Base-by-base conservation (phyloP, 2,329 filamentous ascomycete species). In the Trichocomaceae sp. region DNA sequence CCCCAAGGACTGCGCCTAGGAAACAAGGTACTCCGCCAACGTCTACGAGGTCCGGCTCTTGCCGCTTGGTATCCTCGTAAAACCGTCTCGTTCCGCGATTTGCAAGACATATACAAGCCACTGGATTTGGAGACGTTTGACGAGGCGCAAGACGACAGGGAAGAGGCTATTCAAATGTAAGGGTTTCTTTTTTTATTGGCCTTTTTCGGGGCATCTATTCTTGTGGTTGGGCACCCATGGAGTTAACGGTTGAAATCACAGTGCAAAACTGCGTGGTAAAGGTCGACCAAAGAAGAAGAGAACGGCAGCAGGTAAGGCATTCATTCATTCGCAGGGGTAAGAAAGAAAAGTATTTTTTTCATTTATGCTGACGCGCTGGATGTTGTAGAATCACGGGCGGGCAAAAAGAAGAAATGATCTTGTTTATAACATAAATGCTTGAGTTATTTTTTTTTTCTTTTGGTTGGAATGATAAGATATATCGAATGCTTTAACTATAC, bases 1-100 rank as follows among this genome's bases (percentile, higher is more conserved):
- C 93, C 93, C 23, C 80, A 89, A 54, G 78, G 84, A 62, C 72
- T 87, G 58, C 88, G 93, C 59, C 83, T 89, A 63, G 93, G 93
- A 66, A 96, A 93, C 77, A 95, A 93, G 74, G 79, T 99, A 69
- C 79, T 99, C 57, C 88, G 91, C 66, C 88, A 96, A 72, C 84
- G 91, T 66, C 78, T 97, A 59, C 84, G 82, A 66, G 93, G 93
- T n/a, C 88, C 90, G 29, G 76, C 87, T 0, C 75, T 96, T 60
- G 87, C 85, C 39, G 80, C 88, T 56, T 99, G 96, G 79, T 99
- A 99, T 70, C 93, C 93, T 1, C 83, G 85, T 61, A 86, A 80
- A 58, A 77, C 86, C 15, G 83, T 83, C 22, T 85, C 85, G 0
- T 81, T 95, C 58, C 80, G 82, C 62, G 88, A 95, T 61, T 72